Conservation (phyloP, 1,139 yeast species). For the Suhomyces atakaporum region DNA sequence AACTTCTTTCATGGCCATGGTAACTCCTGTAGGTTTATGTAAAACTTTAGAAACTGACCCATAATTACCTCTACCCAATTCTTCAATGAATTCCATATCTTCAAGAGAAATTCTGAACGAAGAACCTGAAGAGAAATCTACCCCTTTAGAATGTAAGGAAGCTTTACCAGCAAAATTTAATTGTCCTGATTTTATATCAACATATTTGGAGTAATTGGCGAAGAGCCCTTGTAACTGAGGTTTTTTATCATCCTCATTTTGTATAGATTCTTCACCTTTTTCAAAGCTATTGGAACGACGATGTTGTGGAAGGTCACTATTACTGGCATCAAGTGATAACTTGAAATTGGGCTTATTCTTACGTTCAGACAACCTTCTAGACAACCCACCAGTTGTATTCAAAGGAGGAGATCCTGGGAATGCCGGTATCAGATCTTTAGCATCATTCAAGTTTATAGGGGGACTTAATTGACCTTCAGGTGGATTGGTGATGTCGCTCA, state of each 20-base stretch:
- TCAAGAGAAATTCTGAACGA: constrained; percentile 85
- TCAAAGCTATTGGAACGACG: constrained; percentile 3
- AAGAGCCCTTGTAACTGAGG: constrained; percentile 58
- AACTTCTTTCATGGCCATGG: constrained; percentile 98
- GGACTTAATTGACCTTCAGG: constrained; percentile 9
- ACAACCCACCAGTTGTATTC: constrained; percentile 37
- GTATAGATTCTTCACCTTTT: constrained; percentile 1
- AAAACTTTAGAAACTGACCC: constrained; percentile 92
- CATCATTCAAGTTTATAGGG: constrained; percentile 6
- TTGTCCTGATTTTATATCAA: constrained; percentile 89
- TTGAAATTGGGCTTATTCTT: constrained; percentile 44
- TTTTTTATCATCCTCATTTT: constrained; percentile 13
- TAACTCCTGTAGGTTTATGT: constrained; percentile 90
- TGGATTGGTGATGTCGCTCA: constrained; percentile 29
- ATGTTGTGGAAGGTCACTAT: constrained; percentile 17
- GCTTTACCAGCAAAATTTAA: constrained; percentile 93
- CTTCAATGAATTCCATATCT: constrained; percentile 81
- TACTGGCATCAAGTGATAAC: constrained; percentile 29
- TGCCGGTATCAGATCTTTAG: neutral
- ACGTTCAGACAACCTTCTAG: constrained; percentile 40
- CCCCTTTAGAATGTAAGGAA: constrained; percentile 86
- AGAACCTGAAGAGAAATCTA: constrained; percentile 86
- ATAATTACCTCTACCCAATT: constrained; percentile 92
- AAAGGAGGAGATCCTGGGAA: constrained; percentile 12
- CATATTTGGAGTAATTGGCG: constrained; percentile 81